Base-by-base conservation (phyloP, 768 basidiomycete genomes). In the Chalciporus pseudorubinellus region DNA sequence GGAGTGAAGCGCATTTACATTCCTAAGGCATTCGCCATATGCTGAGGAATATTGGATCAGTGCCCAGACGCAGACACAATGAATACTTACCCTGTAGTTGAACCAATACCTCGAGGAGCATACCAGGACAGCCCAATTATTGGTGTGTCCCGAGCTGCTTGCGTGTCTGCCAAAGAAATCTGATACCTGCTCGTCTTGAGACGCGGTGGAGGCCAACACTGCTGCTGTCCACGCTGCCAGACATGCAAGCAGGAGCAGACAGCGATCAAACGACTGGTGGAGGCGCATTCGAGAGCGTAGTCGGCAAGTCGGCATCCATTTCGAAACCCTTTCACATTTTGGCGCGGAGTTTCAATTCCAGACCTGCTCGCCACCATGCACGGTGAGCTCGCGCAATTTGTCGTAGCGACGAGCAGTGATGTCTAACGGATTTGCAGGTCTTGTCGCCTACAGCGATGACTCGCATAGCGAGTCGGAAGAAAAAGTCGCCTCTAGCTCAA, bases 61-160 rank as follows among this genome's bases (percentile, higher is more conserved):
- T 19, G 13, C 13, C 18, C 29, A 2, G 24, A 3, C 26, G 26
- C 7, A 34, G 3, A n/a, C 9, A 1, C 7, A 43, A 39, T 6
- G 34, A 29, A 0, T 16, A 78, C 87, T 46, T 63, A 97, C 95
- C 39, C 95, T 76, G 65, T 99, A 99, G 67, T 99, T 99, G 77
- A 99, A 99, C 95, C 95, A 98, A 67, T 95, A 95, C 51, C 95
- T 68, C 6, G 94, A 97, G 1, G 97, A 80, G 61, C 90, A 95
- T 4, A 98, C 95, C 31, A 98, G 75, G 6, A 99, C 95, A 2
- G 97, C 97, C 97, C 97, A 99, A 68, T 98, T 98, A 65, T 98
- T 99, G 6, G 95, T 97, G 65, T 97, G 93, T 6, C 73, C 66
- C 6, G 68, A 65, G 29, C 55, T 56, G 4, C 61, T 64, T 11